These are phyloP conservation scores for Crithidia expoeki DNA, from an alignment of 208 protist species.

Conservation along the genomic window DNA sequence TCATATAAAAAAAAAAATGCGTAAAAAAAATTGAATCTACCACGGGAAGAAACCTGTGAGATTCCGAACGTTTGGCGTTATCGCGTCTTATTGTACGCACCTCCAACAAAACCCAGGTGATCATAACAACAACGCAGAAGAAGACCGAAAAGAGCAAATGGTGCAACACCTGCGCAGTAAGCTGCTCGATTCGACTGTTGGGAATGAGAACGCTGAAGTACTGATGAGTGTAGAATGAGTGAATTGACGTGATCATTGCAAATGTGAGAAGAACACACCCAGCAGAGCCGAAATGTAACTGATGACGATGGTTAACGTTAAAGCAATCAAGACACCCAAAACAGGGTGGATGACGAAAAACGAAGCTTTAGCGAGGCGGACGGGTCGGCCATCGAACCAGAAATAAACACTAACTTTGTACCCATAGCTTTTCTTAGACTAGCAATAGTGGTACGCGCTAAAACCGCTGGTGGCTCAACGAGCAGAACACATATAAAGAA, in stretches of 20 bases:
- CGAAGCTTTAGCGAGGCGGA: conserved; percentile 2
- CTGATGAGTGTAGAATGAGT: conserved; percentile 6
- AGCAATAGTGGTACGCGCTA: conserved; percentile 8
- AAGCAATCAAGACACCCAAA: background rate
- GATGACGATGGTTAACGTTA: background rate
- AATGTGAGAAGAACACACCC: conserved; percentile 6
- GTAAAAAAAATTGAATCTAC: no score
- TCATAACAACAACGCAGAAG: background rate
- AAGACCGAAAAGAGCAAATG: background rate
- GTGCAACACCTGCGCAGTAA: background rate
- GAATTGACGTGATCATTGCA: conserved; percentile 3
- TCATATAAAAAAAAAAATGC: no score
- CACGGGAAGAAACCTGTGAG: no score
- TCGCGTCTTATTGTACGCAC: no score
- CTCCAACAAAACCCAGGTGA: no score
- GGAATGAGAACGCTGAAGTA: conserved; percentile 16
- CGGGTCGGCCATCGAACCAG: conserved; percentile 3
- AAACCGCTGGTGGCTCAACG: background rate
- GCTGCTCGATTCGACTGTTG: background rate
- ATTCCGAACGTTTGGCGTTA: no score
- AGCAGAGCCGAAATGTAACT: conserved; percentile 2
- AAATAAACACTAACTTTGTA: conserved; percentile 14
- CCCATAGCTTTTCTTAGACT: background rate
- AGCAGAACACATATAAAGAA: background rate
- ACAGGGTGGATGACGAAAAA: background rate